Evolutionary conservation across 2,329 filamentous ascomycete genomes (phyloP), one percentile per base, ranked within the genome.

Genomic region (Colletotrichum destructivum): DNA sequence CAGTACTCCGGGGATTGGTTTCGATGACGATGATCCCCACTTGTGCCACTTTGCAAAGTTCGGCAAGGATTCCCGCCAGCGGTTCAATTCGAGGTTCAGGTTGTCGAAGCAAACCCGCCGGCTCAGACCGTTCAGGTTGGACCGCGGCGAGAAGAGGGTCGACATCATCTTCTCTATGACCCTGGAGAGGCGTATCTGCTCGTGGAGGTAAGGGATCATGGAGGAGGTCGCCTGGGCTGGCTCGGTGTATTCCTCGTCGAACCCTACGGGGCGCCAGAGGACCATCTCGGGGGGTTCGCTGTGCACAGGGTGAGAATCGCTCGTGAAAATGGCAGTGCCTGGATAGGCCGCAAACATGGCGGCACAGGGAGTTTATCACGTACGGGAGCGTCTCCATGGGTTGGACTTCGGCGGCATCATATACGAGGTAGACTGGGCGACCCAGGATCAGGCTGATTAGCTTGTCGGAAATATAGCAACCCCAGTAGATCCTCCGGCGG

Each of bases 401-500:
- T 5, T 69, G 47, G 9, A 72, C 75, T 44, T 76, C 72, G 9
- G 66, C 73, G 13, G 68, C 73, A 1, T 73, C 64, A 13, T 72
- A 66, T 6, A 57, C 63, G 5, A 75, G 62, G 26, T 75, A 70
- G 2, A 75, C 70, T 0, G 74, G 71, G 11, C 70, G 71, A 0
- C 74, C 75, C 3, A 77, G 57, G 1, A 74, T 66, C 11, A 74
- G 62, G 26, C 74, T 77, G 12, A 76, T 75, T 15, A 77, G 42
- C 52, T 79, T 79, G 51, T 79, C 77, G 0, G 76, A 78, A 16
- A 74, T 72, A 59, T 79, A 79, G 40, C 75, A 78, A 16, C 78
- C 77, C 78, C 78, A 79, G 59, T 77, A 79, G 18, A 79, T 79
- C 1, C 77, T 76, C 6, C 77, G 59, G 1, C 78, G 74, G 3